These are phyloP conservation scores for Metschnikowia cerradonensis DNA, from an alignment of 805 yeast genomes.

Conservation along the genomic window DNA sequence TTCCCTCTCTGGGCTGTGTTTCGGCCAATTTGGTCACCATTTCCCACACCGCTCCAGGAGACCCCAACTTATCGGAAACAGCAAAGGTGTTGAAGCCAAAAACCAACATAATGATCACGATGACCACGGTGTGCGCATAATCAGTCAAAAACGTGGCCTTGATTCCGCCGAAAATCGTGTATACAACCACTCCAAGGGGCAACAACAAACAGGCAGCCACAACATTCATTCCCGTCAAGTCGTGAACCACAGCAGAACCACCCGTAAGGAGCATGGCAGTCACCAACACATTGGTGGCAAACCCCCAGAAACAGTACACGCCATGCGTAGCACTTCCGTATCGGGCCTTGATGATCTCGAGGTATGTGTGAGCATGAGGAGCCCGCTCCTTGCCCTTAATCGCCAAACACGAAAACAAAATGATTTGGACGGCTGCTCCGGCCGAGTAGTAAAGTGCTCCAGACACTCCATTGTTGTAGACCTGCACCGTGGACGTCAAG, in stretches of 20 bases:
- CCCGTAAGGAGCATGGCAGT: slow-evolving; percentile 91
- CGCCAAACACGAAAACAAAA: slow-evolving; percentile 80
- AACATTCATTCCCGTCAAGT: slow-evolving; percentile 78
- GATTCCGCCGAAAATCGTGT: slow-evolving; percentile 43
- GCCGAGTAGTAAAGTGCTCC: slow-evolving; percentile 86
- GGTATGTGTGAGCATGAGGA: slow-evolving; percentile 87
- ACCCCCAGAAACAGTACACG: slow-evolving; percentile 71
- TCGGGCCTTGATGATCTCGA: slow-evolving; percentile 77
- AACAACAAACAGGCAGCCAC: slow-evolving; percentile 79
- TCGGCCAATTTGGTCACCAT: slow-evolving; percentile 57
- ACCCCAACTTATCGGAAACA: slow-evolving; percentile 64
- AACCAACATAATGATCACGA: slow-evolving; percentile 71
- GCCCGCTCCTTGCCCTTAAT: slow-evolving; percentile 86
- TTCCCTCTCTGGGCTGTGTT: slow-evolving; percentile 66
- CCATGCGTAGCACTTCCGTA: slow-evolving; percentile 75
- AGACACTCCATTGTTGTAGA: slow-evolving; percentile 68
- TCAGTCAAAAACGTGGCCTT: slow-evolving; percentile 46
- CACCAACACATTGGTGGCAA: slow-evolving; percentile 84
- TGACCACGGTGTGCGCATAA: slow-evolving; percentile 47
- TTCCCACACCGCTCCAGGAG: slow-evolving; percentile 80
- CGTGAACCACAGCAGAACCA: slow-evolving; percentile 77
- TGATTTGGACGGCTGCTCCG: slow-evolving; percentile 88
- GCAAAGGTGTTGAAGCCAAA: slow-evolving; percentile 81
- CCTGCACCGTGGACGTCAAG: slow-evolving; percentile 71
- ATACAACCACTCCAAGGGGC: slow-evolving; percentile 67